Percentiles rank a stretch among this genome's conserved stretches.
Conservation (phyloP, 352 stramenopile species). For the Hyaloperonospora brassicae region DNA sequence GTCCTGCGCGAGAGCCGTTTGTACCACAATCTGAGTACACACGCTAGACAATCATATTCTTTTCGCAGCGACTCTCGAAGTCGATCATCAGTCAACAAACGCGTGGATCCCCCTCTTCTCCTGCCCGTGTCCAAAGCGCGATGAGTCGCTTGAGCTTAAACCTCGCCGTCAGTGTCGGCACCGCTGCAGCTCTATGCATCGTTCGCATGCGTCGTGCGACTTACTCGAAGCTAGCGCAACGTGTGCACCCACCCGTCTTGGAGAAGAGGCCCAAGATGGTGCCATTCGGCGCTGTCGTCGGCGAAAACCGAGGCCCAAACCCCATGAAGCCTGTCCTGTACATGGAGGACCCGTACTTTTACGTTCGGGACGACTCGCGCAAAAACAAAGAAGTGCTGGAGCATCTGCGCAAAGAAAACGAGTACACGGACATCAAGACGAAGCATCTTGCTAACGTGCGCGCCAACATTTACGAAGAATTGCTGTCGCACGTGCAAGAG, state of each 20-base stretch:
- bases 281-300: conserved; percentile 65
- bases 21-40: no score
- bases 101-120: no score
- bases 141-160: conserved; percentile 18
- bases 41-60: no score
- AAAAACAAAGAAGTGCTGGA: conserved; percentile 88
- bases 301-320: conserved; percentile 71
- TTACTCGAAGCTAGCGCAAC: conserved; percentile 46
- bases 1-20: no score
- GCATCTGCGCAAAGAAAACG: conserved; percentile 91
- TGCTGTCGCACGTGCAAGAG: conserved; percentile 87
- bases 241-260: conserved; percentile 45
- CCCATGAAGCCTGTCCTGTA: conserved; percentile 87
- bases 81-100: no score
- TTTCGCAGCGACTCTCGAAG: no score
- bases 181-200: conserved; percentile 49
- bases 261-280: conserved; percentile 75
- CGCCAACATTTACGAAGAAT: conserved; percentile 89
- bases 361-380: conserved; percentile 90
- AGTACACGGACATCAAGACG: conserved; percentile 85
- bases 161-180: conserved; percentile 45
- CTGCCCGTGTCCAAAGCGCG: no score
- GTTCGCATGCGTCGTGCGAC: conserved; percentile 47
- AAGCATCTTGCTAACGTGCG: conserved; percentile 74
- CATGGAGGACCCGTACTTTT: conserved; percentile 92